Base-by-base conservation (phyloP, 2,329 filamentous ascomycete species). In the Tolypocladium paradoxum region DNA sequence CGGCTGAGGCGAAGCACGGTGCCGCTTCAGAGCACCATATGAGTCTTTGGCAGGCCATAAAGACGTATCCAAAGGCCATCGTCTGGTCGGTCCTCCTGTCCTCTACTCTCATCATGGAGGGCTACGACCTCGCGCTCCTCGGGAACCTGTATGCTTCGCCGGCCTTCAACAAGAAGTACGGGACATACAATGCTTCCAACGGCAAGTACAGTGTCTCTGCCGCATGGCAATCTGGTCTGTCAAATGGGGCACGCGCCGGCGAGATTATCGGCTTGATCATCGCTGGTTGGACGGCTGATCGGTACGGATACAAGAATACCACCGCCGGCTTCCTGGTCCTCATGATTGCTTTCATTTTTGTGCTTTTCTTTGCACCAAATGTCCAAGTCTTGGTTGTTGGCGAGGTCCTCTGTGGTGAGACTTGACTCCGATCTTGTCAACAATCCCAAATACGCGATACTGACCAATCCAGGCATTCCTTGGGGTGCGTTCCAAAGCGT, bases 151-250 rank as follows among this genome's bases (percentile, higher is more conserved):
- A 76, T 57, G 75, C 71, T 6, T 76, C 73, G 27, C 70, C 64
- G 0, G 69, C 59, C 45, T 78, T 73, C 60, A 73, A 70, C 56
- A 53, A 66, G 56, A 76, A 70, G 56, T 81, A 73, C 55, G 77
- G 76, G n/a, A 56, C 65, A 0, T 68, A 64, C 27, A 60, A 65
- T 12, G 55, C 58, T 2, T 56, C 58, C 1, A 64, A 65, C 3
- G 68, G 65, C 2, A 70, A 69, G 31, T 77, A 76, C 53, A 68
- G 73, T 36, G 66, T 83, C 27, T 73, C 75, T 1, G 75, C 78
- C 0, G 69, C 74, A 0, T 84, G 81, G 81, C 79, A 83, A 62
- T 75, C 76, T 0, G 79, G 73, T 0, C 61, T 84, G 3, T 74
- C 72, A 7, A 81, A 81, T 53, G 79, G 76, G 18, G 74, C 75